Base-by-base conservation (phyloP, 805 yeast genomes). In the Wickerhamomyces chambardii region DNA sequence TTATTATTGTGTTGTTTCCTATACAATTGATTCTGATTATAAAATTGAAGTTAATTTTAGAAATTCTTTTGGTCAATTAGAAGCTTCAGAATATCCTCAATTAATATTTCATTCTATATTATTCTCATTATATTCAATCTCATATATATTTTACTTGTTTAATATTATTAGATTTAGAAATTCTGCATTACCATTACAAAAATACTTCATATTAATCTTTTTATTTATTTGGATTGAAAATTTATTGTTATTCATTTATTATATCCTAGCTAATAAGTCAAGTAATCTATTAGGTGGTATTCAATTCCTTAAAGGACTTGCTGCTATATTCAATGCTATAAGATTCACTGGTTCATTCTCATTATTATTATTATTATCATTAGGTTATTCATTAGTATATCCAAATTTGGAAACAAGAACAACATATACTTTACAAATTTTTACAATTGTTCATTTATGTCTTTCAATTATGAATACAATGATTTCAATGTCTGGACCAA, bases 321-420 rank as follows among this genome's bases (percentile, higher is more conserved):
- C 86, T 36, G 78, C 95, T 3, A 51, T 83, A 26, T 61, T 86
- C 53, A 82, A 84, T 52, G 75, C 95, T 2, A 74, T 75, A 43
- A 79, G 89, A 46, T 68, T 83, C 30, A 78, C 95, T 1, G 83
- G 84, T 54, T 82, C 95, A 10, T 80, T 87, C 56, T 89, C 86
- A 59, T 62, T 87, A 49, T 64, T 87, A 37, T 64, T 86, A 44
- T 77, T 84, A 48, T 86, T 87, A 36, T 73, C 89, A 16, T 64
- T 85, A 45, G 97, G 97, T 28, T 89, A 85, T 59, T 95, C 95
- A 37, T 86, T 87, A 30, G 96, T 89, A 32, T 75, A 72, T 48
- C 84, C 94, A 29, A 78, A 85, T 39, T 70, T 87, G 41, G 79
- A 85, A 32, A 72, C 75, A 54, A 70, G 73, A 35, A 49, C 67